Conservation (phyloP, 352 stramenopile species). For the Chrysophaeum taylorii region DNA sequence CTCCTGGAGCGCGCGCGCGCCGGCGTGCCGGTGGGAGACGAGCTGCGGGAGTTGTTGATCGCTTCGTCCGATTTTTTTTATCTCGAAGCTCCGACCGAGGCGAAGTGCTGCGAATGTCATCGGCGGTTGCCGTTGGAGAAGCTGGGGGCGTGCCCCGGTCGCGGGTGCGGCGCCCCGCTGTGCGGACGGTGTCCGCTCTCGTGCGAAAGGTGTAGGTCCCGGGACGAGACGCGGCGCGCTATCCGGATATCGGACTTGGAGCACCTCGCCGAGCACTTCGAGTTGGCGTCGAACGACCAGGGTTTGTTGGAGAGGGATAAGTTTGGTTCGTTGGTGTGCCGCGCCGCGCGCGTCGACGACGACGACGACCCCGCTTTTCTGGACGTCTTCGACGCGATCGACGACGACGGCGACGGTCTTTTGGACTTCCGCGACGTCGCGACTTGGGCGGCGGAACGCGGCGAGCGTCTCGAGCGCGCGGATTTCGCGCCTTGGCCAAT, state of each 20-base stretch:
- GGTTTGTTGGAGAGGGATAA: not conserved
- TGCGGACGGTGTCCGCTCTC: not conserved
- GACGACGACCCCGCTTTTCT: not conserved
- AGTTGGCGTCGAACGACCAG: not conserved
- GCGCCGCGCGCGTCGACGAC: not conserved
- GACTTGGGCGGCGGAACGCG: not conserved
- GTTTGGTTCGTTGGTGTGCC: not conserved
- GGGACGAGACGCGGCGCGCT: not conserved
- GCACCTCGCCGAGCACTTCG: not conserved
- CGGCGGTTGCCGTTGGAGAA: too few relatives aligned
- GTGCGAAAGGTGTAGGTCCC: not conserved
- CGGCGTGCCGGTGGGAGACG: too few relatives aligned
- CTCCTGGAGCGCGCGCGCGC: too few relatives aligned
- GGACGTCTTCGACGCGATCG: not conserved
- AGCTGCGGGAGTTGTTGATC: too few relatives aligned
- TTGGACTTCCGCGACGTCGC: not conserved
- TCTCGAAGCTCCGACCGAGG: too few relatives aligned
- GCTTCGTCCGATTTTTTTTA: too few relatives aligned
- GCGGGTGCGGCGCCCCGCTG: not conserved
- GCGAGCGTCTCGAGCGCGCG: not conserved
- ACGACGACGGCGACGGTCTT: constrained; percentile 4
- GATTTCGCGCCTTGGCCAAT: not conserved
- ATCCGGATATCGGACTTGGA: not conserved
- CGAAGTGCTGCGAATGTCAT: too few relatives aligned
- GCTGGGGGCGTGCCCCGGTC: not conserved